phyloP scores from a whole-genome alignment of 176 grass and related monocot genomes.

The Zea luxurians region DNA sequence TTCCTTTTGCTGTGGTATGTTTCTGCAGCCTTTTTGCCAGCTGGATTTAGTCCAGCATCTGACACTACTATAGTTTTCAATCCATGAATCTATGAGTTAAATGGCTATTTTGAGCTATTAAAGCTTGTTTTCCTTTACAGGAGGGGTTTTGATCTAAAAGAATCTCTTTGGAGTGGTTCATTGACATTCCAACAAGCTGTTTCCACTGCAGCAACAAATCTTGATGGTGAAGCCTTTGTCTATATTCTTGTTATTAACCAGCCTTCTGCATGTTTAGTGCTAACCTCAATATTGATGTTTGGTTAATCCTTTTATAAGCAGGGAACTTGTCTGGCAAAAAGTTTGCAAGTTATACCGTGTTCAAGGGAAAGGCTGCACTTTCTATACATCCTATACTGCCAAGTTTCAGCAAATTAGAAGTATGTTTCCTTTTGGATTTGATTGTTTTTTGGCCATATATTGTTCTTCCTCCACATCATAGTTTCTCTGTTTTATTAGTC shows the following conservation, averaged over 20 bases:
- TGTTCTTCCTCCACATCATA: conserved; percentile 20
- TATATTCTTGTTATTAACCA: conserved; percentile 6
- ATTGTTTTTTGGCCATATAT: conserved; percentile 10
- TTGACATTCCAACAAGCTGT: conserved; percentile 48
- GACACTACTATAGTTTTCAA: neutral
- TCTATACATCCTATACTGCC: conserved; percentile 66
- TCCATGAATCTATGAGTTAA: neutral
- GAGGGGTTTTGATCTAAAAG: conserved; percentile 41
- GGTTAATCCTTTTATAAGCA: conserved; percentile 29
- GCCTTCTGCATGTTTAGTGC: neutral
- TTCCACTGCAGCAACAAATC: conserved; percentile 52
- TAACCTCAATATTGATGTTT: neutral
- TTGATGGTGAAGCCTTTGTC: conserved; percentile 39
- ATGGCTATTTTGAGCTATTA: neutral
- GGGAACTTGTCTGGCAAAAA: conserved; percentile 46
- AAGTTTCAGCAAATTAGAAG: conserved; percentile 60
- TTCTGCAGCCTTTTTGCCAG: neutral
- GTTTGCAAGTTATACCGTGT: conserved; percentile 67
- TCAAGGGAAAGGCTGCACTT: conserved; percentile 94
- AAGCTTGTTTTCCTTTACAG: conserved; percentile 6
- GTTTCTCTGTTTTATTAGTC: conserved; percentile 49
- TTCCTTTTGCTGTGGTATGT: neutral
- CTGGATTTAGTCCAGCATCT: neutral
- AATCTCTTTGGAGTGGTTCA: conserved; percentile 48
- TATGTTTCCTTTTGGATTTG: conserved; percentile 43